phyloP scores from a whole-genome alignment of 352 stramenopile species.

The Globisporangium alternatum region DNA sequence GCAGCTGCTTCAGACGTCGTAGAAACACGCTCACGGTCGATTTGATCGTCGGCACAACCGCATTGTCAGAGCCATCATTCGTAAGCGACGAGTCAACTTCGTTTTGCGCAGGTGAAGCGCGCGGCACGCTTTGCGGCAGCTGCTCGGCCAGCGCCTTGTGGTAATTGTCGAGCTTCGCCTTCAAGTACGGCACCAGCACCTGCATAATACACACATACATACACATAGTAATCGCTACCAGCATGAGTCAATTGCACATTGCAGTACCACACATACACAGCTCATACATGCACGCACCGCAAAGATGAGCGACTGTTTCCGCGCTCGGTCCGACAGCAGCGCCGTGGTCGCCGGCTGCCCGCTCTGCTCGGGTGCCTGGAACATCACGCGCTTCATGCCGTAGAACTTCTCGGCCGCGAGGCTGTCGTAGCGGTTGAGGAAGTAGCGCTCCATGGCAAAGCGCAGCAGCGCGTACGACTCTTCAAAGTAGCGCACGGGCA shows the following conservation, averaged over 20 bases:
- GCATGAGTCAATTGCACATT: background rate
- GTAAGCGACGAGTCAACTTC: background rate
- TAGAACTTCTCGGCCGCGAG: constrained; percentile 84
- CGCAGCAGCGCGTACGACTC: constrained; percentile 76
- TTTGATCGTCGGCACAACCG: constrained; percentile 1
- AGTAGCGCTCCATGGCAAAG: constrained; percentile 64
- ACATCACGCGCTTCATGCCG: constrained; percentile 79
- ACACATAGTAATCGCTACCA: background rate
- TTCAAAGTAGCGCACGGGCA: constrained; percentile 68
- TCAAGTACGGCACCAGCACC: constrained; percentile 76
- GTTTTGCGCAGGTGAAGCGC: background rate
- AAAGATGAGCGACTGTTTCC: constrained; percentile 55
- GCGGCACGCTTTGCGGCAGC: constrained; percentile 17
- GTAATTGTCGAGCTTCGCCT: constrained; percentile 70
- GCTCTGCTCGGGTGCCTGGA: constrained; percentile 14
- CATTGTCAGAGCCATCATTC: background rate
- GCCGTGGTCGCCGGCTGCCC: constrained; percentile 21
- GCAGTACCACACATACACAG: background rate
- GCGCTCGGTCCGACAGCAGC: constrained; percentile 40
- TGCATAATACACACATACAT: constrained; percentile 16
- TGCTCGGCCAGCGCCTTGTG: constrained; percentile 45
- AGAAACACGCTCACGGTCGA: constrained; percentile 35
- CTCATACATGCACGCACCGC: constrained; percentile 31
- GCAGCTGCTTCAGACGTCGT: constrained; percentile 40
- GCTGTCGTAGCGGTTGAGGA: constrained; percentile 71